Conservation (phyloP, 345 rosid genomes). For the Conringia planisiliqua region DNA sequence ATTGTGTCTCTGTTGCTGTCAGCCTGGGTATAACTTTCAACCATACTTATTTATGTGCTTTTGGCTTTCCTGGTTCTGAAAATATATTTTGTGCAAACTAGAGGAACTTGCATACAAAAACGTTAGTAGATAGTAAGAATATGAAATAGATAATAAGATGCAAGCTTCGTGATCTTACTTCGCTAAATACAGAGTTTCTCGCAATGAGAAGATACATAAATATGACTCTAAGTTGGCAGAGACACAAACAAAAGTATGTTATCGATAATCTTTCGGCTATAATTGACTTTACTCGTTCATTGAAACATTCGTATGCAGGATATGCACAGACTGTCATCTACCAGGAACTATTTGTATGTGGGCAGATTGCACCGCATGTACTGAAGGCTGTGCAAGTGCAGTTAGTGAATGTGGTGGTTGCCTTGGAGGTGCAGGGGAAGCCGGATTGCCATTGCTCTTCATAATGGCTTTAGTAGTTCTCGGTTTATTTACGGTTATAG, state of each 20-base stretch:
- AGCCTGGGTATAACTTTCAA: conserved; percentile 69
- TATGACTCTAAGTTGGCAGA: background rate
- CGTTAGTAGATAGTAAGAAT: background rate
- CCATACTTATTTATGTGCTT: background rate
- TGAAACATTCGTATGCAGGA: conserved; percentile 41
- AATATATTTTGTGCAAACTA: background rate
- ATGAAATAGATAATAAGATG: background rate
- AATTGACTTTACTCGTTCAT: background rate
- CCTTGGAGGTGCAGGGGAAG: conserved; percentile 98
- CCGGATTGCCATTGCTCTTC: conserved; percentile 81
- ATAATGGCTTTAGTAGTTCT: conserved; percentile 84
- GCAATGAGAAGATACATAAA: background rate
- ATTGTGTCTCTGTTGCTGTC: conserved; percentile 97
- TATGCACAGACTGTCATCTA: conserved; percentile 98
- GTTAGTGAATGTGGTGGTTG: conserved; percentile 97
- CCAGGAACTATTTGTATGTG: conserved; percentile 99
- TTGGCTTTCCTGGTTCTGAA: background rate
- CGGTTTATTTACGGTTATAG: conserved; percentile 88
- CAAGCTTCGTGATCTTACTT: background rate
- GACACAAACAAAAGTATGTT: background rate
- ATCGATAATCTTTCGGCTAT: background rate
- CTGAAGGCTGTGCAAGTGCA: conserved; percentile 92
- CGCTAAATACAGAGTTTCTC: background rate
- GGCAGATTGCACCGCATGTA: conserved; percentile 98
- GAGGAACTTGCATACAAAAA: background rate